Evolutionary conservation across 148 eudicot genomes (phyloP).

Genomic region (Heliosperma pusillum): DNA sequence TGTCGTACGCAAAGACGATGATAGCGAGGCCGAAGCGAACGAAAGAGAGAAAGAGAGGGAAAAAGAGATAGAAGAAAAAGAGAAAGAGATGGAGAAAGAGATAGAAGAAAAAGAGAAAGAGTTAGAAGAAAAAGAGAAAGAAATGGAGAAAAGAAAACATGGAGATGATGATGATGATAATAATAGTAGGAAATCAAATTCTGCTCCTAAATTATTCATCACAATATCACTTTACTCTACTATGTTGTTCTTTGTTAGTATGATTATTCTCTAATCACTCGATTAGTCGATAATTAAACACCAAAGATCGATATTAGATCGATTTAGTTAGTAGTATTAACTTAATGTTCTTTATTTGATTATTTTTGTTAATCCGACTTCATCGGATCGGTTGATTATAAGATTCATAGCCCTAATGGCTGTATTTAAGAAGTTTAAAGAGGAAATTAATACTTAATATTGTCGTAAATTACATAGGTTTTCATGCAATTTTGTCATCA

Average conservation of each 20-base stretch:
- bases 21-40: background rate
- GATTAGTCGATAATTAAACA: background rate
- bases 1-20: background rate
- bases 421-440: too few species aligned
- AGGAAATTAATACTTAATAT: too few species aligned
- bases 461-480: too few species aligned
- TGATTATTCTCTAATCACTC: background rate
- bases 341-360: too few species aligned
- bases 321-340: background rate
- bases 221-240: background rate
- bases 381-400: too few species aligned
- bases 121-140: background rate
- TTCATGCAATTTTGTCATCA: too few species aligned
- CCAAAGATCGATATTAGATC: too few species aligned
- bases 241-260: constrained; percentile 6
- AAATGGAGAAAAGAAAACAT: background rate
- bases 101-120: background rate
- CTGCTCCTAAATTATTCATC: background rate
- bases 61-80: background rate
- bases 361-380: too few species aligned
- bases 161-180: background rate
- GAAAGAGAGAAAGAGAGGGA: background rate
- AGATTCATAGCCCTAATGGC: too few species aligned
- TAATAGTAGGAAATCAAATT: background rate
- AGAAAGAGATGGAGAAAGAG: background rate